Percentiles rank a stretch among this genome's conserved stretches.
Evolutionary conservation across 345 rosid species (phyloP).

Genomic region (Viola odorata): DNA sequence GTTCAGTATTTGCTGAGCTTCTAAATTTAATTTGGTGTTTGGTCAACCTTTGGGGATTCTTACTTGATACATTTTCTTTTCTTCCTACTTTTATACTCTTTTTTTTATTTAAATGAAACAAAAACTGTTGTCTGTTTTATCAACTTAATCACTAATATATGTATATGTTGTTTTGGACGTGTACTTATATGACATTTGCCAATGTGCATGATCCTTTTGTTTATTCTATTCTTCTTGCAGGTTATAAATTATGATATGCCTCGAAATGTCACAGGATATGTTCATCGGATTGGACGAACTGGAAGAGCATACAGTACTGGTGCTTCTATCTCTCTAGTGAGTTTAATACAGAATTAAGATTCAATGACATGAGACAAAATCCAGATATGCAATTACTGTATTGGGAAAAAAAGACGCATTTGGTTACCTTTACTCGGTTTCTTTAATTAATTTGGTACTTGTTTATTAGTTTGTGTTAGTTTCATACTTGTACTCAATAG

Average conservation of each 20-base stretch:
- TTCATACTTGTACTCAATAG: background rate
- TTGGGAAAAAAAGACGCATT: background rate
- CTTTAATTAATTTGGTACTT: too few relatives aligned
- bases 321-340: slow-evolving; percentile 70
- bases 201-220: background rate
- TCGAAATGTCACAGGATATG: slow-evolving; percentile 56
- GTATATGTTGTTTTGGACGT: background rate
- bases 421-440: background rate
- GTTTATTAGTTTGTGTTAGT: background rate
- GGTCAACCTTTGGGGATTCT: background rate
- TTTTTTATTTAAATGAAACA: background rate
- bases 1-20: too few relatives aligned
- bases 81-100: background rate
- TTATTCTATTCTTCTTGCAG: slow-evolving; percentile 26
- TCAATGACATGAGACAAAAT: background rate
- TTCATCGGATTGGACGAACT: slow-evolving; percentile 91
- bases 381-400: background rate
- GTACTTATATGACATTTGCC: background rate
- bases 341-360: slow-evolving; percentile 20
- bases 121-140: too few relatives aligned
- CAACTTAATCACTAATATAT: background rate
- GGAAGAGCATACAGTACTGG: slow-evolving; percentile 83
- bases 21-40: background rate
- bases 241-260: slow-evolving; percentile 90
- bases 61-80: background rate